Percentiles rank a stretch among this genome's conserved stretches.
Conservation (phyloP, 1,284 basidiomycete species). For the Irpex sp. region DNA sequence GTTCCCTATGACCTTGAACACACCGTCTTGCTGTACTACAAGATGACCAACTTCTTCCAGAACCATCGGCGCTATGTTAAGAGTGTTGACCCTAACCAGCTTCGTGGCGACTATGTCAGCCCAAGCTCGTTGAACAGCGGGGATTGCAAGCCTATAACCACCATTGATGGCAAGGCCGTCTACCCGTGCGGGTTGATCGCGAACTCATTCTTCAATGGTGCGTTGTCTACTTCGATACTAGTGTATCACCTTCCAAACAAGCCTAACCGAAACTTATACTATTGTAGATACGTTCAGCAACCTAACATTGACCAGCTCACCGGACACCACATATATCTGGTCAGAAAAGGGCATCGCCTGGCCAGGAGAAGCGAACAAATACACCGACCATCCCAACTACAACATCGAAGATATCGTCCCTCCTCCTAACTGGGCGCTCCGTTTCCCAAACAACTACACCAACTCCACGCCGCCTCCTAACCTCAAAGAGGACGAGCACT, state of each 20-base stretch:
- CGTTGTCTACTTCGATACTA: slow-evolving; percentile 18
- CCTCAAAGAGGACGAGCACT: slow-evolving; percentile 82
- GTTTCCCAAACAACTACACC: slow-evolving; percentile 78
- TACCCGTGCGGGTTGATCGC: slow-evolving; percentile 98
- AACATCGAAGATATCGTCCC: slow-evolving; percentile 68
- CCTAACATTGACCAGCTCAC: slow-evolving; percentile 55
- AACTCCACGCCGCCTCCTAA: slow-evolving; percentile 69
- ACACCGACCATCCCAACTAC: slow-evolving; percentile 58
- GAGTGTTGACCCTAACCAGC: slow-evolving; percentile 83
- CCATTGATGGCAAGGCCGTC: slow-evolving; percentile 48
- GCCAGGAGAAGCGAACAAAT: slow-evolving; percentile 93
- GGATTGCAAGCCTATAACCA: slow-evolving; percentile 88
- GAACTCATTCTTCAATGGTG: slow-evolving; percentile 97
- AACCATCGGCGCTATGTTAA: slow-evolving; percentile 98
- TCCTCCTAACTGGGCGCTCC: slow-evolving; percentile 86
- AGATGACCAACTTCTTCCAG: slow-evolving; percentile 95
- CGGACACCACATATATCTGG: slow-evolving; percentile 67
- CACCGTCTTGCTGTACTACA: slow-evolving; percentile 94
- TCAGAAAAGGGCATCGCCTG: slow-evolving; percentile 86
- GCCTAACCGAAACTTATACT: neutral
- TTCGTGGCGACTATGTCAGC: slow-evolving; percentile 71
- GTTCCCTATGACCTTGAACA: slow-evolving; percentile 76
- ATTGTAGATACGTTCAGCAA: slow-evolving; percentile 72
- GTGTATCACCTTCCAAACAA: slow-evolving; percentile 5
- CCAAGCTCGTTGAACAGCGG: slow-evolving; percentile 57